Conservation (phyloP, 2,329 filamentous ascomycete species). For the Phialophora macrospora region DNA sequence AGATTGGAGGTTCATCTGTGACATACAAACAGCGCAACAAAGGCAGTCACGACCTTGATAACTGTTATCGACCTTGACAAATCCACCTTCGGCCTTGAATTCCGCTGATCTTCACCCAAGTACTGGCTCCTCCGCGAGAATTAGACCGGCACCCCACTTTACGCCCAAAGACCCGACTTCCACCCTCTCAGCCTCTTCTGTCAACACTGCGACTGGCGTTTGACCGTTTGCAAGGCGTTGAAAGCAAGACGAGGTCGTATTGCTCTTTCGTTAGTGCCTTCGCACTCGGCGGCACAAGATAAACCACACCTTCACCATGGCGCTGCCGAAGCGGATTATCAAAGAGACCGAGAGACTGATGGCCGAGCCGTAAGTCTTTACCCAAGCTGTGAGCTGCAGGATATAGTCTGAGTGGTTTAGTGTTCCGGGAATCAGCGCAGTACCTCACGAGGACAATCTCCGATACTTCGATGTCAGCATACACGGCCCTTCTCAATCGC, state of each 20-base stretch:
- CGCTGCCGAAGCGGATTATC: constrained; percentile 92
- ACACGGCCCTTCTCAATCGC: constrained; percentile 86
- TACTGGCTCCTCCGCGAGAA: background rate
- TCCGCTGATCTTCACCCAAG: background rate
- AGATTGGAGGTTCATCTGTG: background rate
- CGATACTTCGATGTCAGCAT: constrained; percentile 98
- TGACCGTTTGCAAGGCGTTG: background rate
- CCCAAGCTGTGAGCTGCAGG: background rate
- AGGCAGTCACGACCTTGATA: background rate
- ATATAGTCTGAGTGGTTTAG: constrained; percentile 52
- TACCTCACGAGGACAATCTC: constrained; percentile 96
- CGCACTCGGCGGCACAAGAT: constrained; percentile 16
- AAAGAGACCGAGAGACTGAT: constrained; percentile 98
- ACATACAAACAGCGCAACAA: background rate
- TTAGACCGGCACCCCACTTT: background rate
- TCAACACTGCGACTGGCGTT: background rate
- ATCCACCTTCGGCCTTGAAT: background rate
- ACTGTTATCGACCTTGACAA: background rate
- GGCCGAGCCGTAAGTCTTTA: constrained; percentile 79
- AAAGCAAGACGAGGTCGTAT: background rate
- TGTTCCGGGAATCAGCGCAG: constrained; percentile 92
- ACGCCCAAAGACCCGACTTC: background rate
- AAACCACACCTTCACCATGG: constrained; percentile 47
- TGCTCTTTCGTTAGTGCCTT: background rate
- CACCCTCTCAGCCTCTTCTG: background rate